These are phyloP conservation scores for Mortierella polycephala DNA, from an alignment of 371 early-diverging fungal genomes.

Conservation along the genomic window DNA sequence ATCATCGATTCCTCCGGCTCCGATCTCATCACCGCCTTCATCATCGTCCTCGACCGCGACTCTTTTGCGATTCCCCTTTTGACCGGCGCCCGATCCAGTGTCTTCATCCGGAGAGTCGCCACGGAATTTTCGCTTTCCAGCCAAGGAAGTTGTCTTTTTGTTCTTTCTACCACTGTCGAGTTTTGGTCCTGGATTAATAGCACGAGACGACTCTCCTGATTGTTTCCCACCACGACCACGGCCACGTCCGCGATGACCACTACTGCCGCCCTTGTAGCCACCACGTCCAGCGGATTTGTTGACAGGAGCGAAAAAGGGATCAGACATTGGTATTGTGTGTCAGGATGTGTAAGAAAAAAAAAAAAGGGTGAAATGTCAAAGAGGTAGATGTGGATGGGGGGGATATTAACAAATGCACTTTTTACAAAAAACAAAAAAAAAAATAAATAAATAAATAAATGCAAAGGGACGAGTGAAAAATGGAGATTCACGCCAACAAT, in stretches of 20 bases:
- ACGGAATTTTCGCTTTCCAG: conserved; percentile 48
- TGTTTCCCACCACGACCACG: conserved; percentile 19
- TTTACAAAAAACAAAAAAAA: neutral
- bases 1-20: conserved; percentile 64
- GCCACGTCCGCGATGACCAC: too few species aligned
- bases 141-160: conserved; percentile 33
- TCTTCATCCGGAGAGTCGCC: conserved; percentile 43
- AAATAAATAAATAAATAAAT: neutral
- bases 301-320: conserved; percentile 53
- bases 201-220: conserved; percentile 20
- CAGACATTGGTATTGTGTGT: conserved; percentile 30
- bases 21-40: conserved; percentile 64
- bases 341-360: neutral
- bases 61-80: conserved; percentile 8
- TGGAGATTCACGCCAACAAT: too few species aligned
- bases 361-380: conserved; percentile 1
- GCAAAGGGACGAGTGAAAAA: neutral
- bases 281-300: conserved; percentile 15
- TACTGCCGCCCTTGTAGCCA: too few species aligned
- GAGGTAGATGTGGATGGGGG: neutral
- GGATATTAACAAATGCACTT: neutral
- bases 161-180: conserved; percentile 45
- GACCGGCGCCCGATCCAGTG: conserved; percentile 6
- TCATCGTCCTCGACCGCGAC: conserved; percentile 58
- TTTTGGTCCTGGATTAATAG: conserved; percentile 41